These are phyloP conservation scores for Juglanconis juglandina DNA, from an alignment of 2,329 filamentous ascomycete species.

Conservation along the genomic window DNA sequence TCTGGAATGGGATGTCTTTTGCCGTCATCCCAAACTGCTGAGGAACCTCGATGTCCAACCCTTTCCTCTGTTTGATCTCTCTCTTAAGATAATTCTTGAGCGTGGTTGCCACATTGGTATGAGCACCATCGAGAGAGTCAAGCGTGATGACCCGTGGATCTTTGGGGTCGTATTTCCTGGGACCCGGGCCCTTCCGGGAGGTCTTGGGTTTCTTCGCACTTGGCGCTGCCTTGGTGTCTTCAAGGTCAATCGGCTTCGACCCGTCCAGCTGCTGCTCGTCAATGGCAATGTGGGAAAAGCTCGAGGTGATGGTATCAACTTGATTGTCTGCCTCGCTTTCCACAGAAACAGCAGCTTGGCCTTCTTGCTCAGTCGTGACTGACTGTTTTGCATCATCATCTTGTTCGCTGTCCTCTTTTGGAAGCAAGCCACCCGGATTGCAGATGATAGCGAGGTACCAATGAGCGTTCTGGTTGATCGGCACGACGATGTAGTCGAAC, in stretches of 20 bases:
- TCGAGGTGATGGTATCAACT: conserved; percentile 11
- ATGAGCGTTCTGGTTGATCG: conserved; percentile 81
- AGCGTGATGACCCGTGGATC: conserved; percentile 77
- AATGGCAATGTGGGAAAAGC: conserved; percentile 5
- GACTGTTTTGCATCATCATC: background rate
- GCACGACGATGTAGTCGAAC: conserved; percentile 86
- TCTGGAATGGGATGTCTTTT: conserved; percentile 71
- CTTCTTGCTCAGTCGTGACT: background rate
- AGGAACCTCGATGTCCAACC: conserved; percentile 36
- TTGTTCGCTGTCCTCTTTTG: conserved; percentile 3
- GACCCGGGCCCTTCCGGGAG: conserved; percentile 27
- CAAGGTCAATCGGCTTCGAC: background rate
- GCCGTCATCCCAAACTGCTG: conserved; percentile 58
- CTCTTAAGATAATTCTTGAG: conserved; percentile 74
- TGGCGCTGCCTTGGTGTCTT: background rate
- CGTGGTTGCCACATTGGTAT: conserved; percentile 60
- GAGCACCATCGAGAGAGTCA: conserved; percentile 72
- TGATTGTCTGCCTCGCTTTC: conserved; percentile 5
- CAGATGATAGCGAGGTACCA: conserved; percentile 97
- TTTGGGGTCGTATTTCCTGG: conserved; percentile 43
- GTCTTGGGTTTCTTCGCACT: conserved; percentile 19
- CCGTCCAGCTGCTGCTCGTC: conserved; percentile 5
- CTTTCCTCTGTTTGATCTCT: conserved; percentile 65
- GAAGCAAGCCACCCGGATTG: conserved; percentile 68
- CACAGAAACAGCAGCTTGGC: background rate